Evolutionary conservation across 768 basidiomycete genomes (phyloP).

Genomic region (Collybia sordida): DNA sequence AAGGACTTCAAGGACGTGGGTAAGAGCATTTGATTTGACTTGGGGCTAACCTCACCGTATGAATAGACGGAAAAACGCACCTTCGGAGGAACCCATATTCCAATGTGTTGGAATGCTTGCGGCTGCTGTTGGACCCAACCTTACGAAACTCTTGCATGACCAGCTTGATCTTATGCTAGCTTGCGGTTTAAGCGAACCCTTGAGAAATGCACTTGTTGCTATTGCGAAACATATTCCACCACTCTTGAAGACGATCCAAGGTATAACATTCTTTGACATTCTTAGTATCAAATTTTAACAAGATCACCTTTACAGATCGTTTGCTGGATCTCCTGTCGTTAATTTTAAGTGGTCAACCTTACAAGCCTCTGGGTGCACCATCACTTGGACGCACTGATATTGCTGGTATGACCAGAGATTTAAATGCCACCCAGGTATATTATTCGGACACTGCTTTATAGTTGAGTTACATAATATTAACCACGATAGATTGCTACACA

Average conservation of each 20-base stretch:
- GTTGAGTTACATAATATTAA: constrained; percentile 5
- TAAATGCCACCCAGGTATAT: constrained; percentile 48
- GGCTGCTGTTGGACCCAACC: constrained; percentile 89
- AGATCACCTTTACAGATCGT: constrained; percentile 57
- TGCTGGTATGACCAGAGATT: constrained; percentile 46
- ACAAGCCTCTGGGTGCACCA: constrained; percentile 88
- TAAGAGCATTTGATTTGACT: constrained; percentile 24
- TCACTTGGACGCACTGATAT: constrained; percentile 56
- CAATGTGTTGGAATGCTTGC: constrained; percentile 98
- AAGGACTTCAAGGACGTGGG: constrained; percentile 87
- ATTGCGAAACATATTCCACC: constrained; percentile 90
- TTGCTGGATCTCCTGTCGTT: constrained; percentile 82
- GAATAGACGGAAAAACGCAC: constrained; percentile 80
- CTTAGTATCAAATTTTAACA: not conserved
- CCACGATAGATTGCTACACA: constrained; percentile 36
- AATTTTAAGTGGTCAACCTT: constrained; percentile 80
- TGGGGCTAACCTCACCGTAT: not conserved
- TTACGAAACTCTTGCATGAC: constrained; percentile 95
- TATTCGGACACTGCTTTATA: not conserved
- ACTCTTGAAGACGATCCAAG: constrained; percentile 89
- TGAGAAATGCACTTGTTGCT: constrained; percentile 79
- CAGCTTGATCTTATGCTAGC: constrained; percentile 96
- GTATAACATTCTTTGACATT: constrained; percentile 30
- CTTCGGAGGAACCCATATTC: constrained; percentile 93
- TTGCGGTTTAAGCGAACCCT: constrained; percentile 87